Percentiles rank a stretch among this genome's conserved stretches.
phyloP scores from a whole-genome alignment of 73 alveolate species.

The Paramecium sonneborni region DNA sequence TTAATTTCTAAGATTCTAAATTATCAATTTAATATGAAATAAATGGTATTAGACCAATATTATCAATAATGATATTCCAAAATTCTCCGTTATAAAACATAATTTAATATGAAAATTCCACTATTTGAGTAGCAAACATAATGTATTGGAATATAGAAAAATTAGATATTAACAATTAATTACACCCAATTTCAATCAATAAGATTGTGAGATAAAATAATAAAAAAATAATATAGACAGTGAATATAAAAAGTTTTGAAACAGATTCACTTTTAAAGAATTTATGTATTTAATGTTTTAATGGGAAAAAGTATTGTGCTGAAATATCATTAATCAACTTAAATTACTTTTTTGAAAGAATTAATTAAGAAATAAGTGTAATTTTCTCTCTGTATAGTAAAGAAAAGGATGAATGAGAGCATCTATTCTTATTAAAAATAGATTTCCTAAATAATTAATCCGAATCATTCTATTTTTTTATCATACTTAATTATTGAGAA shows the following conservation, averaged over 20 bases:
- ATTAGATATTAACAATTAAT: background rate
- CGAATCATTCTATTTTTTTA: background rate
- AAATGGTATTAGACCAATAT: background rate
- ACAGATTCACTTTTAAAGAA: background rate
- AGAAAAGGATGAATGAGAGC: background rate
- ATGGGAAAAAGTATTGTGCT: background rate
- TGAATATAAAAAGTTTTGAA: background rate
- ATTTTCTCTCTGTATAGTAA: background rate
- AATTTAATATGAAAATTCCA: background rate
- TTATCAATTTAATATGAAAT: background rate
- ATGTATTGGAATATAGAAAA: background rate
- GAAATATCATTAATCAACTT: background rate
- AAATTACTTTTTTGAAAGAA: background rate
- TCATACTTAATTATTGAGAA: background rate
- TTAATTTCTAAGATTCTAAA: background rate
- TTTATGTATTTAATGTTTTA: background rate
- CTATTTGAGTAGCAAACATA: background rate
- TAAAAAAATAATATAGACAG: background rate
- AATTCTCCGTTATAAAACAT: background rate
- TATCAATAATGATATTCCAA: background rate
- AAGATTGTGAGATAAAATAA: background rate
- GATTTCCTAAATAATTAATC: background rate
- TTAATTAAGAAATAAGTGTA: background rate
- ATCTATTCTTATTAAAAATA: background rate
- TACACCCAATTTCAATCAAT: background rate